Evolutionary conservation across 2,329 filamentous ascomycete species (phyloP), one percentile per base, ranked within the genome.

Genomic region (Xylariaceae sp.): DNA sequence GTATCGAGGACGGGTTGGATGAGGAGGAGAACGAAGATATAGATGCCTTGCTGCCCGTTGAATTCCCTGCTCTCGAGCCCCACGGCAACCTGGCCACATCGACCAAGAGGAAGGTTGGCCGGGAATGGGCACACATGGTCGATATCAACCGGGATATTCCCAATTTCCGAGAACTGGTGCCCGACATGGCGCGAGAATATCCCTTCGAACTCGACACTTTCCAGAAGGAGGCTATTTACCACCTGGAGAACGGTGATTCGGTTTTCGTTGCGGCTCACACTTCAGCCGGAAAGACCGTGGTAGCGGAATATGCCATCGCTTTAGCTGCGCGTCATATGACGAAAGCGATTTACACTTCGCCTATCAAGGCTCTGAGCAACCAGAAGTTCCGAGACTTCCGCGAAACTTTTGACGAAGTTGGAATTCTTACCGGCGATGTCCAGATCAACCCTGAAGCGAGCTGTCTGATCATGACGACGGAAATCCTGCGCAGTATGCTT

Each of bases 271-370:
- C 92, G 8, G 92, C 92, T 0, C 92, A 98, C 60, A 98, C 92
- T 0, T 98, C 92, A 23, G 92, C 92, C 15, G 92, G 92, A 40
- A 98, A 98, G 69, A 98, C 92, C 1, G 92, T 97, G 0, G 92
- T 98, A 11, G 92, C 92, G 18, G 92, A 98, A 60, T 98, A 98
- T 63, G 92, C 90, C 34, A 97, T 98, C 60, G 88, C 92, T 5
- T 70, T 98, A 42, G 92, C 92, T 19, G 83, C 88, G n/a, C 94
- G 90, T 59, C 92, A 98, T 60, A 97, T 97, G 90, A 98, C 92
- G 7, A 98, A 98, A 62, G 90, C 92, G 15, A 98, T 98, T 48
- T 98, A 98, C 61, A 98, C 92, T 0, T 97, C 92, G 1, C 92
- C 92, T 0, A 98, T 98, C 69, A 98, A 98, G 62, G 92, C 92